Evolutionary conservation across 345 rosid genomes (phyloP).

Genomic region (Lagerstroemia speciosa): DNA sequence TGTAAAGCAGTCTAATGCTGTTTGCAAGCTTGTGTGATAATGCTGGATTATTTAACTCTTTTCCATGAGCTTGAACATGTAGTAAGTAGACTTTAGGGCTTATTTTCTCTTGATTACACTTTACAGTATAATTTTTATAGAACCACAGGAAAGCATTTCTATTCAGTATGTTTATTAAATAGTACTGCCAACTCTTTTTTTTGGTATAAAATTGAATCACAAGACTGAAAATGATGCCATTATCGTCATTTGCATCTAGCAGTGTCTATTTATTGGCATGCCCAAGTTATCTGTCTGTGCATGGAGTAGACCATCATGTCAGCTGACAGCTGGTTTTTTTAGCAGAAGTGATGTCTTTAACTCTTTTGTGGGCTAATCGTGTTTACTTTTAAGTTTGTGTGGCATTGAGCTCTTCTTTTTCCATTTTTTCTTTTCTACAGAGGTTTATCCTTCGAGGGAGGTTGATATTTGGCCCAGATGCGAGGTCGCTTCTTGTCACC

Average conservation of each 20-base stretch:
- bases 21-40: too few relatives aligned
- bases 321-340: not conserved
- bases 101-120: not conserved
- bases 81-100: not conserved
- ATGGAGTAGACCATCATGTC: not conserved
- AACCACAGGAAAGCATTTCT: not conserved
- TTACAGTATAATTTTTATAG: not conserved
- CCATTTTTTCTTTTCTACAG: conserved; percentile 28
- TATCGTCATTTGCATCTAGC: too few relatives aligned
- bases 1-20: too few relatives aligned
- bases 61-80: not conserved
- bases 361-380: not conserved
- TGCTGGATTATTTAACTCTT: not conserved
- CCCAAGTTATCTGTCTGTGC: not conserved
- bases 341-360: not conserved
- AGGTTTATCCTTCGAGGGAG: conserved; percentile 66
- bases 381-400: not conserved
- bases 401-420: not conserved
- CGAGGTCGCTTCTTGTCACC: conserved; percentile 62
- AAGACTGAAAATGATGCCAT: not conserved
- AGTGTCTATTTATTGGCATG: not conserved
- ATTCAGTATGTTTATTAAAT: not conserved
- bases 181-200: not conserved
- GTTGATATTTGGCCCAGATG: conserved; percentile 95
- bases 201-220: not conserved